Conservation (phyloP, 768 basidiomycete genomes). For the Chalciporus pseudorubinellus region DNA sequence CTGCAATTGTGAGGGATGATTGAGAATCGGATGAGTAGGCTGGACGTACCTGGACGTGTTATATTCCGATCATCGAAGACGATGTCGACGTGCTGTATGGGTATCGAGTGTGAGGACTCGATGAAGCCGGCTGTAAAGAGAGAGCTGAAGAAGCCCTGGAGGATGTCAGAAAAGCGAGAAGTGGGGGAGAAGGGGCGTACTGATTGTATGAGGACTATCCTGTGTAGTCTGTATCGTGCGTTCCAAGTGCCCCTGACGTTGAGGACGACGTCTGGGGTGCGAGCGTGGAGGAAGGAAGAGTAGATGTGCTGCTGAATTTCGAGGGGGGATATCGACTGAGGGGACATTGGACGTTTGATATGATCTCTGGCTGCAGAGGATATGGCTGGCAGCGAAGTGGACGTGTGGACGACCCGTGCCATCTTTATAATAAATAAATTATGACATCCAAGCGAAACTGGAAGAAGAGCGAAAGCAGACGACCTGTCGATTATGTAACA, state of each 20-base stretch:
- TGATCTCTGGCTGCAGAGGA: neutral
- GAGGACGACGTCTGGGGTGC: constrained; percentile 77
- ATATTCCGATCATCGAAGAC: constrained; percentile 85
- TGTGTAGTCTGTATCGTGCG: constrained; percentile 77
- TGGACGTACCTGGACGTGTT: constrained; percentile 69
- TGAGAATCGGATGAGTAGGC: constrained; percentile 7
- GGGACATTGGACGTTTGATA: constrained; percentile 30
- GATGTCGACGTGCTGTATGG: constrained; percentile 59
- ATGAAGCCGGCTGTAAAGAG: constrained; percentile 80
- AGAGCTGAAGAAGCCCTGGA: constrained; percentile 82
- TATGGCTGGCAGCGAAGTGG: constrained; percentile 13
- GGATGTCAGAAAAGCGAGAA: constrained; percentile 1
- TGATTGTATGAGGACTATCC: constrained; percentile 85
- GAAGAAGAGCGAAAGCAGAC: too few relatives aligned
- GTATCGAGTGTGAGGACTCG: constrained; percentile 46
- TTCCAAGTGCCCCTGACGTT: constrained; percentile 65
- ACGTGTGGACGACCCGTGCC: constrained; percentile 2
- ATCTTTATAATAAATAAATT: too few relatives aligned
- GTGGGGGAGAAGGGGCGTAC: constrained; percentile 40
- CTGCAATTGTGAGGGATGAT: constrained; percentile 35
- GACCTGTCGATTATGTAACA: too few relatives aligned
- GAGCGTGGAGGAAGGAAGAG: constrained; percentile 63
- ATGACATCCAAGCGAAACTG: too few relatives aligned
- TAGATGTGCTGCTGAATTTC: constrained; percentile 78
- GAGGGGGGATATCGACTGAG: constrained; percentile 44